Base-by-base conservation (phyloP, 1,139 yeast genomes). In the Hyphopichia pseudoburtonii region DNA sequence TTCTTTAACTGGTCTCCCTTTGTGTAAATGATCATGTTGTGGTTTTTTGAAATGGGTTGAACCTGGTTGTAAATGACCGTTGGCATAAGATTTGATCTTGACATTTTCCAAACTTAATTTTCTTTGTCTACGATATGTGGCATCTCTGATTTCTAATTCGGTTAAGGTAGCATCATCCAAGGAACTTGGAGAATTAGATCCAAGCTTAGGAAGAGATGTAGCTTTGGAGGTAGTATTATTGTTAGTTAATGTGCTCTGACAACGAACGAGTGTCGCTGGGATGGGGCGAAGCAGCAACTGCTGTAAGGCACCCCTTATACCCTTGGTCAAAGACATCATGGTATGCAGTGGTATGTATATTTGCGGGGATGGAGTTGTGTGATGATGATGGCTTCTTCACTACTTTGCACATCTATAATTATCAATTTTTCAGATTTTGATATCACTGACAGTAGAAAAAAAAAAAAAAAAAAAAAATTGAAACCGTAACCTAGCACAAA, bases 31-130 rank as follows among this genome's bases (percentile, higher is more conserved):
- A 14, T 87, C 84, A 60, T 90, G 92, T 9, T 89, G 73, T 32
- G 97, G 97, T 50, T 83, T 78, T 54, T 87, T 78, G 70, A 80
- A 87, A 86, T 96, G 89, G 52, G 97, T 80, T 44, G 89, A 66
- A 54, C 95, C 92, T 2, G 96, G 97, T 32, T 92, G 84, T 26
- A 82, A 78, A 43, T 67, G 73, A 15, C 73, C 73, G 36, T 94
- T 92, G 50, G 87, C 88, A 50, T 81, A 78, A 43, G 78, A 74
- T 62, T 85, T 87, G 72, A 89, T 74, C 51, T 75, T 76, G 31
- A 86, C 87, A 40, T 78, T 75, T 34, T 85, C 81, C 56, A 82
- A 78, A 40, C 86, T 76, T 47, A 87, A 72, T 57, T 82, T 84
- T 37, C 86, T 73, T 62, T 89, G 92, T 59, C 85, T 75, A 50